Base-by-base conservation (phyloP, 768 basidiomycete genomes). In the Terana coerulea region DNA sequence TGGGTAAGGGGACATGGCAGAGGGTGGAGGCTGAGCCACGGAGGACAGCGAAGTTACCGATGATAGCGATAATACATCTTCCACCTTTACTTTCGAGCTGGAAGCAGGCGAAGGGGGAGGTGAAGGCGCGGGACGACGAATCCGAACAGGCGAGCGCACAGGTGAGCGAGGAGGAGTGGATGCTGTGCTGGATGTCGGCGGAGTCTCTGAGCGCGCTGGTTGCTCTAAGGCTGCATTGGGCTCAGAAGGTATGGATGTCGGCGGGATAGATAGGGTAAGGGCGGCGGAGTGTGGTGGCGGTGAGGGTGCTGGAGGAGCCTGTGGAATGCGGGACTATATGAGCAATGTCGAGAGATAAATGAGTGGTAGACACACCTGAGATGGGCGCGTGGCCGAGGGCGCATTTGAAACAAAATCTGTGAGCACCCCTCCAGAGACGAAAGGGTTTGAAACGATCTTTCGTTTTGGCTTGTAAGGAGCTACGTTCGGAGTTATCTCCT, bases 361-460 rank as follows among this genome's bases (percentile, higher is more conserved):
- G 21, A 21, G 21, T 40, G 39, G 30, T n/a, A n/a, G n/a, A n/a
- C 45, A 7, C 19, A 46, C 45, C 30, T 46, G 45, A 1, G 29
- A 21, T 5, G 21, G 21, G 5, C 17, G 10, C 29, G 19, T 46
- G 31, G 17, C 29, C 21, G 45, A 31, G 9, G 30, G 29, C 8
- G 11, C 19, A 5, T n/a, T 46, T 15, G 47, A 40, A 4, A 68
- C 67, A 30, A 78, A 77, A 44, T 75, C 75, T 12, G 72, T 73
- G 51, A 77, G 63, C 40, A 76, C 74, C 17, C 78, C 76, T n/a
- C 70, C 74, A 9, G 77, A 77, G 10, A 79, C 72, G 49, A 80
- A 78, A n/a, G 76, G 70, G 59, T 75, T 78, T 37, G 62, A 47
- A 11, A 60, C 47, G 10, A 29, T 24, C 31, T 53, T 57, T 12